A percentile compares a stretch with the other conserved stretches of the same genome.
Conservation (phyloP, 768 basidiomycete genomes). For the Tremella mesenterica region DNA sequence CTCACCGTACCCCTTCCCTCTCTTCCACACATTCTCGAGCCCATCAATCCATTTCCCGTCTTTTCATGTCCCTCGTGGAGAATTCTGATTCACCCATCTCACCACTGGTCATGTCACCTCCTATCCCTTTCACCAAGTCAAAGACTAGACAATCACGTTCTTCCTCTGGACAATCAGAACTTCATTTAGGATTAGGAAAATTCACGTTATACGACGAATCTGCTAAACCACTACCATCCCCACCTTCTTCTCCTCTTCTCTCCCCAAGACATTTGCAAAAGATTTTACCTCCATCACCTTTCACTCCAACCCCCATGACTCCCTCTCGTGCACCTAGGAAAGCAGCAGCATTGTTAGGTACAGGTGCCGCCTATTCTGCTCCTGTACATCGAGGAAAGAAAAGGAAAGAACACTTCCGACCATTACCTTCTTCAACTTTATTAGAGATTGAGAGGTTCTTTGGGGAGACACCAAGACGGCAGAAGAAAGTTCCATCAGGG, state of each 20-base stretch:
- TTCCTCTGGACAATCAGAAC: conserved; percentile 1
- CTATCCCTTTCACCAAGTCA: neutral
- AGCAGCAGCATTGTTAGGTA: conserved; percentile 28
- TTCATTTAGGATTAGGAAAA: conserved; percentile 25
- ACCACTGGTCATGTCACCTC: neutral
- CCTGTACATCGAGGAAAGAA: neutral
- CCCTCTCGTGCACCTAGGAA: conserved; percentile 33
- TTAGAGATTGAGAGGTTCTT: conserved; percentile 34
- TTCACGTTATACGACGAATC: conserved; percentile 17
- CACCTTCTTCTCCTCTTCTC: conserved; percentile 11
- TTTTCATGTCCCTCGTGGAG: conserved; percentile 16
- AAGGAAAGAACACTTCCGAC: conserved; percentile 20
- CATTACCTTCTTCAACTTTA: conserved; percentile 18
- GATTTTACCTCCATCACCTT: neutral
- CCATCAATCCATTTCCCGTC: conserved; percentile 23
- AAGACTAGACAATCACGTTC: conserved; percentile 8
- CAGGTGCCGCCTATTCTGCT: neutral
- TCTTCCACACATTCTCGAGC: conserved; percentile 13
- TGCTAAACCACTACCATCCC: conserved; percentile 23
- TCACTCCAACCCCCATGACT: conserved; percentile 22
- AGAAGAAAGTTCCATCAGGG: neutral
- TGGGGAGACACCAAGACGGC: conserved; percentile 21
- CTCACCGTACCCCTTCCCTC: neutral
- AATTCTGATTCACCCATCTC: neutral
- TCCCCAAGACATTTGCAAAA: conserved; percentile 1